phyloP scores from a whole-genome alignment of 192 early-diverging fungal species.

The Geosiphon pyriformis region DNA sequence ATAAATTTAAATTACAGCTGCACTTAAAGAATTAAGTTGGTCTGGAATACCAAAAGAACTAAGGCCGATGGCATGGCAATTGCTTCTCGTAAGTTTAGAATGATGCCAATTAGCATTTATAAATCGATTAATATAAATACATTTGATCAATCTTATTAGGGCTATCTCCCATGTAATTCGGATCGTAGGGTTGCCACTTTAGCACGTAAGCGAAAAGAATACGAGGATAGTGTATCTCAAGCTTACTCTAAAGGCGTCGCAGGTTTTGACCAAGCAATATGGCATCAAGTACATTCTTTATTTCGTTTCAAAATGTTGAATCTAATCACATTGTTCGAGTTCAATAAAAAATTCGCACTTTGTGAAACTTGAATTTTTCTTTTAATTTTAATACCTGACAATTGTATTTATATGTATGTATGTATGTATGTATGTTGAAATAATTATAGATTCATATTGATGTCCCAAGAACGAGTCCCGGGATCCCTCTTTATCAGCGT shows the following conservation, averaged over 20 bases:
- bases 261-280: conserved; percentile 76
- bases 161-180: conserved; percentile 88
- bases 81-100: conserved; percentile 63
- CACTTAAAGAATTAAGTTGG: conserved; percentile 85
- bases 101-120: neutral
- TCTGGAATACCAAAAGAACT: conserved; percentile 84
- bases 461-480: conserved; percentile 84
- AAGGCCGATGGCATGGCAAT: conserved; percentile 86
- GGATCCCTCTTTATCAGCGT: conserved; percentile 79
- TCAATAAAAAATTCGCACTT: no score
- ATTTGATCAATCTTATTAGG: conserved; percentile 46
- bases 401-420: no score
- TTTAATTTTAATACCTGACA: no score
- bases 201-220: conserved; percentile 87
- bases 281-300: conserved; percentile 70
- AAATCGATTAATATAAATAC: neutral
- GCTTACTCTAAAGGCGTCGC: conserved; percentile 76
- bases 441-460: conserved; percentile 88
- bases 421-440: no score
- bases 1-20: conserved; percentile 25
- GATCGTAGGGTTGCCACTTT: conserved; percentile 77
- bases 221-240: conserved; percentile 77
- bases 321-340: no score
- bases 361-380: no score
- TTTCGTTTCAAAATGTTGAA: neutral